Conservation (phyloP, 2,329 filamentous ascomycete genomes). For the Daldinia eschscholtzii region DNA sequence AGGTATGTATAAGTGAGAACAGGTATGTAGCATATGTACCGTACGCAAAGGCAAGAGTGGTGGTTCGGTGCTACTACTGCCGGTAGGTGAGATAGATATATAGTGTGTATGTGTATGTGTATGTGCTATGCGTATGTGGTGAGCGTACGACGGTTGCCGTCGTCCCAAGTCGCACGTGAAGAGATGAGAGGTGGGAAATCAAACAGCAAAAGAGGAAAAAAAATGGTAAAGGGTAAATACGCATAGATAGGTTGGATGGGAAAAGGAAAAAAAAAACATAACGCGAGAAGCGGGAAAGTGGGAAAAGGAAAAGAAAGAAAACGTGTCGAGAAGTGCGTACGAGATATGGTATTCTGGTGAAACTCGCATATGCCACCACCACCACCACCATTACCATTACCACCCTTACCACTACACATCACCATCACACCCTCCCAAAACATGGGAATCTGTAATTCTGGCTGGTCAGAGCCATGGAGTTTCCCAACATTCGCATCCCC, state of each 20-base stretch:
- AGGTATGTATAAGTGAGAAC: no score
- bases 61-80: constrained; percentile 5
- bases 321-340: not conserved
- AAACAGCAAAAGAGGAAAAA: not conserved
- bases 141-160: not conserved
- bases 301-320: constrained; percentile 8
- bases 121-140: no score
- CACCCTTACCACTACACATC: no score
- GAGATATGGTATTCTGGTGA: constrained; percentile 37
- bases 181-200: constrained; percentile 2
- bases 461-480: not conserved
- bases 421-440: not conserved
- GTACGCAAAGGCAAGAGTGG: not conserved
- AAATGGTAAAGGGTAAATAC: not conserved
- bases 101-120: no score
- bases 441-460: constrained; percentile 34
- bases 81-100: not conserved
- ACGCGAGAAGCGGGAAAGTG: constrained; percentile 12
- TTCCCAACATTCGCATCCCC: constrained; percentile 29
- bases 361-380: constrained; percentile 17
- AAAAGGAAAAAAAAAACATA: not conserved
- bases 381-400: no score
- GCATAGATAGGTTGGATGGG: not conserved
- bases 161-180: constrained; percentile 11
- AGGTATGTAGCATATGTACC: not conserved